Percentiles rank a stretch among this genome's conserved stretches.
phyloP scores from a whole-genome alignment of 2,329 filamentous ascomycete genomes.

The Alternaria brassicae region DNA sequence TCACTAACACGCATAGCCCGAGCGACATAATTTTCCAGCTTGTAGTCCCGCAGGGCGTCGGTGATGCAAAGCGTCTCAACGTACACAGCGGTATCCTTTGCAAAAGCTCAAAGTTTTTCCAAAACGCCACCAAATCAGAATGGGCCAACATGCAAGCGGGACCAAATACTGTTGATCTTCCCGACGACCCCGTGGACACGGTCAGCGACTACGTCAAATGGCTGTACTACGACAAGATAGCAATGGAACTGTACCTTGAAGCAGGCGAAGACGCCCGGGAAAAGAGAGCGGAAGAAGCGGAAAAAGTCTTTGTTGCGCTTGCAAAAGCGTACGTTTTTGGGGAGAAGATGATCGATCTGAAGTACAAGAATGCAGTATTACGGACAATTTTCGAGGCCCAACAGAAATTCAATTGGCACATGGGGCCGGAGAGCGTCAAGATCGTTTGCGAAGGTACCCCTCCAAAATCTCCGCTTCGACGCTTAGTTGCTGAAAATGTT shows the following conservation, averaged over 20 bases:
- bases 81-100: neutral
- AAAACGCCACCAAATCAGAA: neutral
- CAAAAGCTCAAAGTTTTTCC: neutral
- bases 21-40: neutral
- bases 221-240: neutral
- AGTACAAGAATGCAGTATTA: neutral
- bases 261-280: neutral
- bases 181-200: rapidly evolving
- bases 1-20: neutral
- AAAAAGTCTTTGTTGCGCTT: neutral
- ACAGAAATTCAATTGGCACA: rapidly evolving
- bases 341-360: rapidly evolving
- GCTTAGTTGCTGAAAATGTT: rapidly evolving
- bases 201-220: neutral
- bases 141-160: neutral
- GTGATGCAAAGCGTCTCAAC: neutral
- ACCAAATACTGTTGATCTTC: neutral
- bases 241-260: neutral
- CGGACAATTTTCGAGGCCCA: rapidly evolving
- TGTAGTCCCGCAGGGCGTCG: neutral
- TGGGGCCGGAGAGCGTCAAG: neutral
- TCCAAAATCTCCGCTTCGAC: neutral
- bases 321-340: neutral
- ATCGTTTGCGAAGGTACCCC: neutral
- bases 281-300: neutral